phyloP scores from a whole-genome alignment of 768 basidiomycete genomes.

The Termitomyces sp. region DNA sequence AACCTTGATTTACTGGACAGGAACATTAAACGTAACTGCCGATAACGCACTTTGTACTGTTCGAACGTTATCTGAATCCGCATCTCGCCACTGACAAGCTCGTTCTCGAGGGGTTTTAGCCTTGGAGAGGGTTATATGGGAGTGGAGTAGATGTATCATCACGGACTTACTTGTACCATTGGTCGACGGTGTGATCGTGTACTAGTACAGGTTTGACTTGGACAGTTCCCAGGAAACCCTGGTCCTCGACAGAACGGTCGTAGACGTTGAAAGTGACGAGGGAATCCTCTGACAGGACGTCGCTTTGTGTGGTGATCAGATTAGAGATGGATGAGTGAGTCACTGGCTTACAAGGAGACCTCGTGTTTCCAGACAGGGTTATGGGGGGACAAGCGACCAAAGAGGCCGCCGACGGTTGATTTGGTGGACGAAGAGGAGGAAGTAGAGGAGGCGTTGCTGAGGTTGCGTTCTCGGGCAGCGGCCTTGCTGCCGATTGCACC shows the following conservation, averaged over 20 bases:
- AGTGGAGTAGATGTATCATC: constrained; percentile 12
- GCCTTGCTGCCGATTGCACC: constrained; percentile 57
- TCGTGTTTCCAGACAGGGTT: constrained; percentile 99
- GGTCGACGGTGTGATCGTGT: constrained; percentile 95
- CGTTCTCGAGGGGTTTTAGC: constrained; percentile 73
- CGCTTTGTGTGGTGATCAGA: constrained; percentile 50
- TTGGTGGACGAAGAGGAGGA: constrained; percentile 38
- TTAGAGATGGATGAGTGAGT: background rate
- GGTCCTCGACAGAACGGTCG: constrained; percentile 79
- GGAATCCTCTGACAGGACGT: constrained; percentile 88
- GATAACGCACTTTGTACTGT: constrained; percentile 72
- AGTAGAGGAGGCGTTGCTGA: constrained; percentile 41
- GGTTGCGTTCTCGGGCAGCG: constrained; percentile 39
- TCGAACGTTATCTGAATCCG: constrained; percentile 94
- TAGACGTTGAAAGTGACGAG: constrained; percentile 87
- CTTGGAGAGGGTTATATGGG: constrained; percentile 36
- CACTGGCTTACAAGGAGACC: constrained; percentile 84
- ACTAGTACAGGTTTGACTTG: constrained; percentile 88
- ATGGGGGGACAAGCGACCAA: constrained; percentile 67
- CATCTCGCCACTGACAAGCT: constrained; percentile 89
- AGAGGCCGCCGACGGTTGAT: constrained; percentile 42
- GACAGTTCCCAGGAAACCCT: constrained; percentile 86
- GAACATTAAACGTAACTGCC: constrained; percentile 11
- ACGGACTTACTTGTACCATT: constrained; percentile 87
- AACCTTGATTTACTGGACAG: constrained; percentile 16